Evolutionary conservation across 768 basidiomycete species (phyloP), one percentile per base, ranked within the genome.

Genomic region (Tulasnella sp.): DNA sequence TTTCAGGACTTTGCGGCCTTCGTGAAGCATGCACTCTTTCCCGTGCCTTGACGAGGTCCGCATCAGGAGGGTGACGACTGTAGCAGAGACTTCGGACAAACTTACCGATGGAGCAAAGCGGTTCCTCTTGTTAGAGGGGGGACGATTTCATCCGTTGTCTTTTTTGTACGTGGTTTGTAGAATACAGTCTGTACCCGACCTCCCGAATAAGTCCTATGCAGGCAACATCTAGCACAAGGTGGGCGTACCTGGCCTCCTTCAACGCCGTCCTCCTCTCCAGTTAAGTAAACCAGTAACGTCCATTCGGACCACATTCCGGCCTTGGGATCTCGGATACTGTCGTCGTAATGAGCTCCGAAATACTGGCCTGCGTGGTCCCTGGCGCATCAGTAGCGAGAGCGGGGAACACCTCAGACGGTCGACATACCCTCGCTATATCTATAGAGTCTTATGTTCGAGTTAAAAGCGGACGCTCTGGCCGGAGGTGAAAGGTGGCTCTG

Each of bases 331-430:
- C 85, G 85, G 11, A 78, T 31, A 39, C 34, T 88, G 79, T 91
- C 91, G 78, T 93, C 91, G 79, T 92, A 93, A 81, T 93, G 92
- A 17, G 88, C 87, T 29, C 91, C 90, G 82, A 93, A 93, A 82
- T 89, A 87, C 78, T 91, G 90, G 0, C 84, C 84, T 34, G 87
- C 83, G 2, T 85, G 85, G 40, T 9, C 72, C 36, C 36, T 54
- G 3, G 64, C 42, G 49, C 68, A 76, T 31, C 25, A 77, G 73
- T 6, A 68, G n/a, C 69, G 75, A 49, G 34, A n/a, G 14, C 45
- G 15, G 67, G 49, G 29, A 22, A n/a, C 17, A 8, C 70, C 15
- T 22, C 4, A 9, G 1, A 37, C 12, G 7, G n/a, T n/a, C n/a
- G n/a, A n/a, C 42, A 22, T 12, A 54, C 72, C 42, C 0, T 42